Evolutionary conservation across 2,329 filamentous ascomycete genomes (phyloP), one percentile per base, ranked within the genome.

Genomic region (Sporothrix dimorphospora): DNA sequence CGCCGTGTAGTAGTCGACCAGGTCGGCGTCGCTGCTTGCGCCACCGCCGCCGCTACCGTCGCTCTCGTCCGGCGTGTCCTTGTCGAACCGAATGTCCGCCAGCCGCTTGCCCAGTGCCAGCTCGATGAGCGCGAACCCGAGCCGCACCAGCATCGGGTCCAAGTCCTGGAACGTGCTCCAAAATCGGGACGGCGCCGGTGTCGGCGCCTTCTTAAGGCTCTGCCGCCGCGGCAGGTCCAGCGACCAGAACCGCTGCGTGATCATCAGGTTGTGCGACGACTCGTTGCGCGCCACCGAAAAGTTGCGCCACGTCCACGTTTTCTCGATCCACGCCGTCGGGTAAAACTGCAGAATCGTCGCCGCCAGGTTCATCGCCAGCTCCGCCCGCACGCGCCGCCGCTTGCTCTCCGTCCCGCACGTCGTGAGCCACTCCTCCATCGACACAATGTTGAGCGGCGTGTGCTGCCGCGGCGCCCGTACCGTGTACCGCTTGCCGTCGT

Each of bases 71-170:
- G 12, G 4, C 3, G 4, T 27, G 21, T 65, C 24, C 47, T 61
- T 73, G 19, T 49, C 70, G 5, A 14, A 1, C 4, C 74, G 74
- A 3, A 75, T 72, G 42, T 74, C 73, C 0, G 71, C 53, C 47
- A 74, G 55, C 24, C 73, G 66, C 57, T 68, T 69, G 24, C 73
- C 72, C n/a, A 73, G 55, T 0, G 73, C 73, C 47, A 75, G 67
- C 66, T 75, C 74, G 27, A 75, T 74, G 47, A 75, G 67, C 1
- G 72, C 73, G 63, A 75, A 75, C 9, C 74, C 73, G 3, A 75
- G 73, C 45, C 74, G 74, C 14, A 75, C 74, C 1, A 75, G 71
- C 70, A 74, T 73, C n/a, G 74, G 74, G 34, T 75, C 74, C 7
- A 75, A 72, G 27, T 72, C 61, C 9, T 66, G 34, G 47, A 74